Percentiles rank a stretch among this genome's conserved stretches.
These are phyloP conservation scores for Malus fusca DNA, from an alignment of 306 rosid species.

Conservation along the genomic window DNA sequence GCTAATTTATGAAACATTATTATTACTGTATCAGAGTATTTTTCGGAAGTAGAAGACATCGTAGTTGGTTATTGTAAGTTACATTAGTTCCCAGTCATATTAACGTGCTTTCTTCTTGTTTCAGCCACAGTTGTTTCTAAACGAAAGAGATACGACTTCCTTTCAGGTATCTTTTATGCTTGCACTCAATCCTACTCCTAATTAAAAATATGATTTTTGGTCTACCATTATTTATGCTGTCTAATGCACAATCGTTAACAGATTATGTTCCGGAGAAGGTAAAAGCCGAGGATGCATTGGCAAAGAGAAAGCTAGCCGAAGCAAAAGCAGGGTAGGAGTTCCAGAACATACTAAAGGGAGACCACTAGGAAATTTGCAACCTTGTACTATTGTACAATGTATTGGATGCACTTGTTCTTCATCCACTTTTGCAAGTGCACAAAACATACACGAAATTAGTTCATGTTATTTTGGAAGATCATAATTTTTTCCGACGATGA, in stretches of 20 bases:
- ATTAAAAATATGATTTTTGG: neutral
- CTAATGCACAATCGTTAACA: constrained; percentile 18
- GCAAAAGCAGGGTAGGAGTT: constrained; percentile 26
- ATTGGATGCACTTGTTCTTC: neutral
- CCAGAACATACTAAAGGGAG: constrained; percentile 11
- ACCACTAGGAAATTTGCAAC: neutral
- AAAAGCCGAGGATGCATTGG: constrained; percentile 70
- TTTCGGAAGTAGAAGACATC: too few species aligned
- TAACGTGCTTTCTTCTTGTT: constrained; percentile 22
- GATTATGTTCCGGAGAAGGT: constrained; percentile 81
- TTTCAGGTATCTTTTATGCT: constrained; percentile 52
- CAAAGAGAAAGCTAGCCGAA: constrained; percentile 44
- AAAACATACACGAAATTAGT: too few species aligned
- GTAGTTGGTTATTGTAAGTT: too few species aligned
- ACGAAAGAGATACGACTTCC: constrained; percentile 73
- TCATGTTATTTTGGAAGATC: too few species aligned
- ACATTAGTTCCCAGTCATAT: neutral
- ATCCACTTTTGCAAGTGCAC: neutral
- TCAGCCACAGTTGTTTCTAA: constrained; percentile 72
- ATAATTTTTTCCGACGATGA: neutral
- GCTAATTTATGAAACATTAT: too few species aligned
- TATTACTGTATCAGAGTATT: too few species aligned
- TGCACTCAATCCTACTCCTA: neutral
- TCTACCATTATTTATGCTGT: neutral
- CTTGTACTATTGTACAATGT: neutral